Evolutionary conservation across 371 early-diverging fungal species (phyloP).

Genomic region (Capillidium rhysosporum): DNA sequence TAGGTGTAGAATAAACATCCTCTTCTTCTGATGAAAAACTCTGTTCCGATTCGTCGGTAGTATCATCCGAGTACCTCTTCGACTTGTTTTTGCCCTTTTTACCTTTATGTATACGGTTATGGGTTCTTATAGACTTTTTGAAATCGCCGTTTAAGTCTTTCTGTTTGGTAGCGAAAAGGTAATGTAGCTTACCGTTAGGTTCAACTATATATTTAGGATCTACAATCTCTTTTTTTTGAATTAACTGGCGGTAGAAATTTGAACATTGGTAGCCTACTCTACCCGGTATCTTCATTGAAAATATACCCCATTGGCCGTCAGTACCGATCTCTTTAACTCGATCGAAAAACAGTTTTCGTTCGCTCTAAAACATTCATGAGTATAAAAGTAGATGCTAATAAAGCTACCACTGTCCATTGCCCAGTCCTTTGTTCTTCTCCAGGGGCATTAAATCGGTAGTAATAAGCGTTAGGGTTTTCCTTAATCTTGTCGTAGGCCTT

Average conservation of each 20-base stretch:
- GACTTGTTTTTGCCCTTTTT: neutral
- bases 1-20: too few species aligned
- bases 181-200: conserved; percentile 71
- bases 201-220: conserved; percentile 83
- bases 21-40: neutral
- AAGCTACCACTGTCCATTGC: conserved; percentile 46
- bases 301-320: conserved; percentile 90
- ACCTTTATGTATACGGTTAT: conserved; percentile 3
- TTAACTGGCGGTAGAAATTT: conserved; percentile 73
- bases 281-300: conserved; percentile 83
- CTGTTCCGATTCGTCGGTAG: neutral
- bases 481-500: conserved; percentile 76
- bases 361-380: conserved; percentile 25
- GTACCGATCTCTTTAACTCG: conserved; percentile 70
- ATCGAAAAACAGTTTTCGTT: conserved; percentile 57
- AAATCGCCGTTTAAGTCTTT: conserved; percentile 46
- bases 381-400: neutral
- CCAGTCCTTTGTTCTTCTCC: conserved; percentile 84
- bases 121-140: conserved; percentile 46
- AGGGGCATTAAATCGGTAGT: conserved; percentile 89
- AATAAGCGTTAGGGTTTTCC: conserved; percentile 82
- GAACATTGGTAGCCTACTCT: conserved; percentile 92
- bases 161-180: conserved; percentile 56
- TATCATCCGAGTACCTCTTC: neutral
- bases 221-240: conserved; percentile 61